Evolutionary conservation across 2,329 filamentous ascomycete species (phyloP), one percentile per base, ranked within the genome.

Genomic region (Microsporum ferrugineum): DNA sequence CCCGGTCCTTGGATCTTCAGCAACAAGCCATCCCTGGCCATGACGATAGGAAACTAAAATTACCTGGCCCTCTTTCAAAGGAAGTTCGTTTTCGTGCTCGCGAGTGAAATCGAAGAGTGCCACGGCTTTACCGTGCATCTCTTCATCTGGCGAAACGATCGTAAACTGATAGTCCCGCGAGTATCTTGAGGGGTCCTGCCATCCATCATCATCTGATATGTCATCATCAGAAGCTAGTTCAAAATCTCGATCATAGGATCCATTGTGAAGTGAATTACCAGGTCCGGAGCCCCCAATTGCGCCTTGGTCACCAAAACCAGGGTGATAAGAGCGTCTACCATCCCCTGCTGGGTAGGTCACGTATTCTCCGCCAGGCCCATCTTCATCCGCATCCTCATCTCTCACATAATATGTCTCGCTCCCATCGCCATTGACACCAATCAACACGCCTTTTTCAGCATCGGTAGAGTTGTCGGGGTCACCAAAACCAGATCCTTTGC

Each of bases 21-120:
- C 94, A 29, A 99, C 94, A 58, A 99, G 81, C 94, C 94, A 99
- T 60, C 94, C 94, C 75, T 97, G 91, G 14, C 92, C 92, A 71
- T 97, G 91, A 49, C 94, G 84, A 73, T 97, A 99, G 14, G 90
- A 95, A 29, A 99, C 91, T 79, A 94, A 88, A 61, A 99, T 96
- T 61, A 96, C 89, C 71, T 99, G 94, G 4, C 94, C 94, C 75
- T 99, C 94, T 0, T 89, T 86, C 55, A 99, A 78, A 2, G 91
- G 90, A 61, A 99, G 78, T 74, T 99, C 94, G 71, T 97, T 99
- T 72, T 96, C 91, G 72, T 97, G 96, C 74, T 97, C 92, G 36
- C 91, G 84, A 67, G 86, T 86, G 75, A 99, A 99, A 71, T 96
- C 91, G 71, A 96, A 99, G 27, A 99, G 79, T 5, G 94, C 94